Evolutionary conservation across 805 yeast genomes (phyloP).

Genomic region (Lachancea waltii): DNA sequence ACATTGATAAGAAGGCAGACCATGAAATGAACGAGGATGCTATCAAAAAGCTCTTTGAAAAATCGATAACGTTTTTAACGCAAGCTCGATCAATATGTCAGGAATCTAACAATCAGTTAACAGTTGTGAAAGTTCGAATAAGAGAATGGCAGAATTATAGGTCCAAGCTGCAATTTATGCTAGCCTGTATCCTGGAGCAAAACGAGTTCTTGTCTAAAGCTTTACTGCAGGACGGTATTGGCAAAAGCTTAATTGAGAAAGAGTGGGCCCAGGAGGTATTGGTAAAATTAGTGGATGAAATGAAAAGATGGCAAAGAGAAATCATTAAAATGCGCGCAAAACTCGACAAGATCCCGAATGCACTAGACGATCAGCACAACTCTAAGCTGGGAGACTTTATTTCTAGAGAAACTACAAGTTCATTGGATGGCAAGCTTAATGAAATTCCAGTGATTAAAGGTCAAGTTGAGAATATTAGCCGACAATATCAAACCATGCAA

Average conservation of each 20-base stretch:
- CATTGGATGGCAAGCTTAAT: conserved; percentile 28
- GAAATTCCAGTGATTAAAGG: conserved; percentile 28
- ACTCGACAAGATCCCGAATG: conserved; percentile 36
- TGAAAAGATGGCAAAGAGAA: conserved; percentile 29
- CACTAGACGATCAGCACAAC: conserved; percentile 22
- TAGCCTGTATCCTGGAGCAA: conserved; percentile 44
- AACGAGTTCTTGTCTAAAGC: conserved; percentile 35
- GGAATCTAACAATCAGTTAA: conserved; percentile 40
- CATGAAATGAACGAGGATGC: conserved; percentile 9
- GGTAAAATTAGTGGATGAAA: conserved; percentile 16
- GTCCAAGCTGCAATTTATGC: conserved; percentile 40
- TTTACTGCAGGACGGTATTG: conserved; percentile 29
- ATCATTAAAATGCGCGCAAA: conserved; percentile 31
- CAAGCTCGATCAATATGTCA: conserved; percentile 47
- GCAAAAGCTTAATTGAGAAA: conserved; percentile 23
- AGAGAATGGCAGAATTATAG: conserved; percentile 37
- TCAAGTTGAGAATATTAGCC: conserved; percentile 28
- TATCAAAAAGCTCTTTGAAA: conserved; percentile 34
- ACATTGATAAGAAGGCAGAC: too few relatives aligned
- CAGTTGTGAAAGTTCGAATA: conserved; percentile 33
- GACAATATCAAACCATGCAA: conserved; percentile 26
- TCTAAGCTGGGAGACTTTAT: conserved; percentile 42
- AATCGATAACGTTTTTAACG: conserved; percentile 43
- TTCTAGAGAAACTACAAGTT: conserved; percentile 33
- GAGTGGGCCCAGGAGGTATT: conserved; percentile 20